Percentiles rank a stretch among this genome's conserved stretches.
phyloP scores from a whole-genome alignment of 2,329 filamentous ascomycete species.

The Diaporthe longicolla region DNA sequence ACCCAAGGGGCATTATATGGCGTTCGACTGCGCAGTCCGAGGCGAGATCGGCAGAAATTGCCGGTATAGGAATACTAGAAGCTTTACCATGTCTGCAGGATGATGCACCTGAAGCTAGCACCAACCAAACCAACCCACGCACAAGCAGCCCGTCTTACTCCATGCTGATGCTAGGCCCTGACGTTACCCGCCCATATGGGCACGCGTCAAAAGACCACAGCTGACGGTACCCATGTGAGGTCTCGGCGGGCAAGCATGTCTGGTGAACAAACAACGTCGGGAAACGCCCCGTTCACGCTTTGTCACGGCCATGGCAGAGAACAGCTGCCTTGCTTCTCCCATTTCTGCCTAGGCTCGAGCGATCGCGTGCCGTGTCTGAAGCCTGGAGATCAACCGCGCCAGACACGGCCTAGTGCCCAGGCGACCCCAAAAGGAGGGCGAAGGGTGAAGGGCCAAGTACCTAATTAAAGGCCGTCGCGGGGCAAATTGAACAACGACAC shows the following conservation, averaged over 20 bases:
- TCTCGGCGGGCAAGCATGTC: background rate
- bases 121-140: background rate
- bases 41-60: background rate
- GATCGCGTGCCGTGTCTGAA: slow-evolving; percentile 26
- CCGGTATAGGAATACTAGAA: slow-evolving; percentile 24
- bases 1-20: slow-evolving; percentile 26
- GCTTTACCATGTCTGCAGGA: slow-evolving; percentile 4
- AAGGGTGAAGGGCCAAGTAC: slow-evolving; percentile 6
- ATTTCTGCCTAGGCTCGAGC: slow-evolving; percentile 25
- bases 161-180: slow-evolving; percentile 2
- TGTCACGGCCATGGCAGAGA: background rate
- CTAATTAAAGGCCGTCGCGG: slow-evolving; percentile 15
- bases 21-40: background rate
- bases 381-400: slow-evolving; percentile 7
- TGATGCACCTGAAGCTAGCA: background rate
- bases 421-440: slow-evolving; percentile 1
- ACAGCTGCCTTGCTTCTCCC: background rate
- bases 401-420: slow-evolving; percentile 31
- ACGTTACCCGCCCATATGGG: background rate
- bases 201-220: background rate
- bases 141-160: background rate
- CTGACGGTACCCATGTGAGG: background rate
- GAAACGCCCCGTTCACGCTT: slow-evolving; percentile 9
- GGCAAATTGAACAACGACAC: slow-evolving; percentile 5
- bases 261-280: slow-evolving; percentile 3